phyloP scores from a whole-genome alignment of 345 rosid species.

The Eucalyptus sideroxylon region DNA sequence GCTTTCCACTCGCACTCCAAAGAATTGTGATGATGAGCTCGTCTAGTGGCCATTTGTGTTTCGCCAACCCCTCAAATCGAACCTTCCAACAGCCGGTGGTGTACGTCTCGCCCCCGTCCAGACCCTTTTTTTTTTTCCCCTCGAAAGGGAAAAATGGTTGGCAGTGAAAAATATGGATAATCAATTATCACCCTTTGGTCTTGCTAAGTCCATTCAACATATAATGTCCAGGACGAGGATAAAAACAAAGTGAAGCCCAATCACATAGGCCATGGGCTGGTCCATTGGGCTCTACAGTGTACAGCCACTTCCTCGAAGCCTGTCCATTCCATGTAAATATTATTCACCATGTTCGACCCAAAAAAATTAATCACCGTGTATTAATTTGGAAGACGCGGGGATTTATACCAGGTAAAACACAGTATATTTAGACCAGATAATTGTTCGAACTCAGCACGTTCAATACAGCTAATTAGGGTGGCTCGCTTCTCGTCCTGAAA shows the following conservation, averaged over 20 bases:
- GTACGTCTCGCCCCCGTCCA: neutral
- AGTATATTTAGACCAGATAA: neutral
- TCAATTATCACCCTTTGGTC: neutral
- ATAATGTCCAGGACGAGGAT: neutral
- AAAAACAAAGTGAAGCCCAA: neutral
- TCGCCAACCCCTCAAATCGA: accelerated
- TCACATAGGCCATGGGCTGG: neutral
- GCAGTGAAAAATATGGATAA: neutral
- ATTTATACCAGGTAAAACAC: neutral
- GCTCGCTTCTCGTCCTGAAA: neutral
- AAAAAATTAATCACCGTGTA: neutral
- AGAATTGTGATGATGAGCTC: neutral
- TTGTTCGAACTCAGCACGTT: neutral
- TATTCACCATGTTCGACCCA: neutral
- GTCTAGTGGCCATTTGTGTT: neutral
- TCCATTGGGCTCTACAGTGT: neutral
- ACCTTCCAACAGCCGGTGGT: neutral
- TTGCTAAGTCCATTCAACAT: neutral
- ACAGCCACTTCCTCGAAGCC: neutral
- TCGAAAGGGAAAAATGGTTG: neutral
- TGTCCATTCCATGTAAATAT: neutral
- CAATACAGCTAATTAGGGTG: neutral
- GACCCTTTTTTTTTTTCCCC: neutral
- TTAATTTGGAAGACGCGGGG: neutral
- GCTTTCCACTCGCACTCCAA: neutral